These are phyloP conservation scores for Sporisorium exsertum DNA, from an alignment of 1,284 basidiomycete genomes.

Conservation along the genomic window DNA sequence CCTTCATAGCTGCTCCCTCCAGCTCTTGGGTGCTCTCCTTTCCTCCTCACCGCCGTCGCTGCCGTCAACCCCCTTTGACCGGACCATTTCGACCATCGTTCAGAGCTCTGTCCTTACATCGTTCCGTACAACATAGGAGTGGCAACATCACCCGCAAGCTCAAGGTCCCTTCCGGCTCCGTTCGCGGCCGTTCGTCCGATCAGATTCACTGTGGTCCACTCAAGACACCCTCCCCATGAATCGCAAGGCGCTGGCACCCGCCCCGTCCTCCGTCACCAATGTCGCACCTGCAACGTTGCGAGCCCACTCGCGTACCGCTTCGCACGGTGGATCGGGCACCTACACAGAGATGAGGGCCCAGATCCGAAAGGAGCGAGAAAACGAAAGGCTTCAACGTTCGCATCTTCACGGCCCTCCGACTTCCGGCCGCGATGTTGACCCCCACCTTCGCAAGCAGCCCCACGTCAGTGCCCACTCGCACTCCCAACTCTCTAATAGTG, in stretches of 20 bases:
- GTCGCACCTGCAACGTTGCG: slow-evolving; percentile 29
- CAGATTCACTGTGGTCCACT: neutral
- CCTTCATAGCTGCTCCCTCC: neutral
- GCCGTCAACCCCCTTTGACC: neutral
- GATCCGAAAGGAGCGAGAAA: slow-evolving; percentile 47
- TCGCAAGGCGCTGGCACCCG: slow-evolving; percentile 32
- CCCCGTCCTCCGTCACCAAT: slow-evolving; percentile 35
- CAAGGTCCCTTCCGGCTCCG: slow-evolving; percentile 6
- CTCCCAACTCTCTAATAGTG: slow-evolving; percentile 16
- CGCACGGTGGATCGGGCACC: slow-evolving; percentile 46
- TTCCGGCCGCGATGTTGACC: slow-evolving; percentile 3
- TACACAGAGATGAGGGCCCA: slow-evolving; percentile 56
- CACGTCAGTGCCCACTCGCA: slow-evolving; percentile 4
- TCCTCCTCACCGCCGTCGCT: slow-evolving; percentile 4
- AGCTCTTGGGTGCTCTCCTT: slow-evolving; percentile 1
- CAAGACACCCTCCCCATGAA: slow-evolving; percentile 17
- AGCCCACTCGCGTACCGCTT: slow-evolving; percentile 33
- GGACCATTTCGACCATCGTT: neutral
- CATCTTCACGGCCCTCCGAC: slow-evolving; percentile 4
- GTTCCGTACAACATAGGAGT: neutral
- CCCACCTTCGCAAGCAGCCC: slow-evolving; percentile 7
- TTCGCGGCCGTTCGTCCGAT: slow-evolving; percentile 1
- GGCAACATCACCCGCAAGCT: slow-evolving; percentile 14
- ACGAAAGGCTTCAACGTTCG: slow-evolving; percentile 22
- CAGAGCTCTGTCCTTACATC: neutral